Evolutionary conservation across 2,329 filamentous ascomycete species (phyloP), one percentile per base, ranked within the genome.

Genomic region (Aspergillus aculeatus): DNA sequence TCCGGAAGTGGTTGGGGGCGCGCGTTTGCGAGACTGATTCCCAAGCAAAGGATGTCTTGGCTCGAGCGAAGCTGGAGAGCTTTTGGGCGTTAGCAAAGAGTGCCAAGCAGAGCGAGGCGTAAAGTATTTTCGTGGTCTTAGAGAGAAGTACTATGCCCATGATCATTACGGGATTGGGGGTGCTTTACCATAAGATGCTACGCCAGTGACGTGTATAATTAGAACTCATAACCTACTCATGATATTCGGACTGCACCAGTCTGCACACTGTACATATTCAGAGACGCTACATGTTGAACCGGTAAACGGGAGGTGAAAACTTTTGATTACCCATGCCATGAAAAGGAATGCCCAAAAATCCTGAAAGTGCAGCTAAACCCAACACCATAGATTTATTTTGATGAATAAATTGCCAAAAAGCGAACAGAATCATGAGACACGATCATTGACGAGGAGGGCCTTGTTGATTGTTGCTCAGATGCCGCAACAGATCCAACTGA

Each of bases 11-110:
- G 91, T 84, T 89, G 2, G 92, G 88, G 63, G 77, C 78, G 24
- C 89, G 91, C 73, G 87, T 95, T n/a, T 96, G 92, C 75, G 95
- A 98, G 77, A 94, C 91, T 2, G 95, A 99, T 73, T 85, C 88
- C 11, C 90, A 96, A 72, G 95, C 94, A 5, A 89, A 91, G 72
- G 92, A 96, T 67, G 83, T 88, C 23, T 77, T 99, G 63, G 80
- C 86, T 12, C 85, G 92, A 66, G 86, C 87, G 5, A 97, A 96
- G 81, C 90, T 98, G 84, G 94, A 98, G 69, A 96, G 89, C 69
- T 94, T 99, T 71, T 99, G 95, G 95, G 89, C 89, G 10, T 78
- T 95, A 67, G 94, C 93, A 0, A 96, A 96, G 81, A 91, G 78
- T 62, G 75, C 78, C 59, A 81, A 80, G 71, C 70, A 70, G 54